phyloP scores from a whole-genome alignment of 2,329 filamentous ascomycete genomes.

The Berkeleyomyces rouxiae region DNA sequence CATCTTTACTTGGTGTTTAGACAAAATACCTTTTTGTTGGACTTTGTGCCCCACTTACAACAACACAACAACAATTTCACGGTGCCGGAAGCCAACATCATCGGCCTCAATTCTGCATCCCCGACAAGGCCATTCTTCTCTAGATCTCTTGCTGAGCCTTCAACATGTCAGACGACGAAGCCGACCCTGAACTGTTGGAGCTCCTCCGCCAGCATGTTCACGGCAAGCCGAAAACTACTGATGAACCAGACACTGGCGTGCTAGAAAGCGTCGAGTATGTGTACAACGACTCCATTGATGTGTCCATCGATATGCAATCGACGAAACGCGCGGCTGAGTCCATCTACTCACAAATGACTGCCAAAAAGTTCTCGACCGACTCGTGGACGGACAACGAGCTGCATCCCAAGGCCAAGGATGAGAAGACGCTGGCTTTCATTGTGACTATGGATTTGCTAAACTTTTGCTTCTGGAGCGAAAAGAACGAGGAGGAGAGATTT shows the following conservation, averaged over 20 bases:
- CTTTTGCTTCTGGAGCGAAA: conserved; percentile 89
- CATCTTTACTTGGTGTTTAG: not conserved
- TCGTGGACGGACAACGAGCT: conserved; percentile 81
- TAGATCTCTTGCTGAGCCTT: not conserved
- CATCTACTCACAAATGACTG: conserved; percentile 70
- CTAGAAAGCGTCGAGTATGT: conserved; percentile 70
- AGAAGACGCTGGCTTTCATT: conserved; percentile 72
- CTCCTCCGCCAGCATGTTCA: conserved; percentile 68
- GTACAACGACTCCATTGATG: conserved; percentile 84
- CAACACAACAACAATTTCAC: not conserved
- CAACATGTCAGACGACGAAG: conserved; percentile 79
- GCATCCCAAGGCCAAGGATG: conserved; percentile 70
- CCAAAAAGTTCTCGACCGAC: conserved; percentile 65
- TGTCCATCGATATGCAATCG: conserved; percentile 68
- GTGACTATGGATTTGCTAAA: conserved; percentile 96
- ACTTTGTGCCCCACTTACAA: not conserved
- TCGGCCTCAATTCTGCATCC: not conserved
- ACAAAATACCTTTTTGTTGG: not conserved
- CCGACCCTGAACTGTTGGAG: conserved; percentile 71
- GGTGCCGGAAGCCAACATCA: not conserved
- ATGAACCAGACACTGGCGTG: conserved; percentile 62
- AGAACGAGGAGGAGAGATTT: conserved; percentile 54
- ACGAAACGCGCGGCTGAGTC: conserved; percentile 67
- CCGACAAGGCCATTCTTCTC: not conserved
- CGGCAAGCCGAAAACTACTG: conserved; percentile 35